phyloP scores from a whole-genome alignment of 1,139 yeast species.

The Entelexis paramagnoliae region DNA sequence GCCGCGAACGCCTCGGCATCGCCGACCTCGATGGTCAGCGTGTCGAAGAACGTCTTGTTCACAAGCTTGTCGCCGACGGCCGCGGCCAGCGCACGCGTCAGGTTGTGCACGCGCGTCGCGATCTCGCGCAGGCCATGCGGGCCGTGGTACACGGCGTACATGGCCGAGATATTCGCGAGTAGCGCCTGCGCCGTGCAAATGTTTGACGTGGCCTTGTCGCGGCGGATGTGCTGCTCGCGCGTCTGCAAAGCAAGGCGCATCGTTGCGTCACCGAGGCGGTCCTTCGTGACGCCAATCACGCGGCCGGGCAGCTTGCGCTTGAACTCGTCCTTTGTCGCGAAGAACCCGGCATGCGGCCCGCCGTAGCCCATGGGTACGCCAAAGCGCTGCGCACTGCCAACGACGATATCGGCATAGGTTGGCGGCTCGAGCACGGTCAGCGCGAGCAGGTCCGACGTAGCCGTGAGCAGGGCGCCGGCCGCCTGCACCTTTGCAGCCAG shows the following conservation, averaged over 20 bases:
- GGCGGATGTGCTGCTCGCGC: conserved; percentile 92
- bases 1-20: conserved; percentile 47
- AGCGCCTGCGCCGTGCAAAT: conserved; percentile 97
- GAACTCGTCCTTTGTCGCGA: conserved; percentile 66
- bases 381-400: conserved; percentile 89
- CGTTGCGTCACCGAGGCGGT: conserved; percentile 80
- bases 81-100: conserved; percentile 61
- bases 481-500: conserved; percentile 59
- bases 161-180: conserved; percentile 88
- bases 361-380: conserved; percentile 98
- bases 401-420: conserved; percentile 75
- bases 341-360: conserved; percentile 98
- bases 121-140: conserved; percentile 77
- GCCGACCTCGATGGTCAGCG: conserved; percentile 56
- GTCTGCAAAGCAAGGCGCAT: conserved; percentile 90
- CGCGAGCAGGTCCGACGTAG: conserved; percentile 85
- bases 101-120: conserved; percentile 66
- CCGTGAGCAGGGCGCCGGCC: conserved; percentile 64
- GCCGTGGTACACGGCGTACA: conserved; percentile 95
- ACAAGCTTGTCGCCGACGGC: conserved; percentile 39
- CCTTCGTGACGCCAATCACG: conserved; percentile 86
- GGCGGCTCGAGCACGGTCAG: conserved; percentile 80
- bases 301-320: conserved; percentile 95
- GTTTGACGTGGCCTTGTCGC: conserved; percentile 96
- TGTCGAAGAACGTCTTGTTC: conserved; percentile 73